phyloP scores from a whole-genome alignment of 148 eudicot species.

The Amaranthus palmeri region DNA sequence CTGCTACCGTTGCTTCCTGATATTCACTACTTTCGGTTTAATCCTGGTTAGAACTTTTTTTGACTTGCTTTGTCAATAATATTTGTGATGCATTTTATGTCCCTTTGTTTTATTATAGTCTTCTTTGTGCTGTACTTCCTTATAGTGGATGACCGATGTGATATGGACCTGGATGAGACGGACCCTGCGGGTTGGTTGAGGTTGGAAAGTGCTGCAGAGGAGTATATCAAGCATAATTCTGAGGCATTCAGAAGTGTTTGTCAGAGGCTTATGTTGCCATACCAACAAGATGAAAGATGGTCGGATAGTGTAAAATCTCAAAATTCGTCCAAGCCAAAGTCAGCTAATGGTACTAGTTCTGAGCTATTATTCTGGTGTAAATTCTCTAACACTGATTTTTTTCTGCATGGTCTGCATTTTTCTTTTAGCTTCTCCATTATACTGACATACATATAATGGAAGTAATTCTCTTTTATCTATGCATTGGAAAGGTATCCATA shows the following conservation, averaged over 20 bases:
- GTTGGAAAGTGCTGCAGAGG: constrained; percentile 83
- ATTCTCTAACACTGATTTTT: neutral
- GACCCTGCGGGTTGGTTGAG: constrained; percentile 87
- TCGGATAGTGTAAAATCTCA: constrained; percentile 47
- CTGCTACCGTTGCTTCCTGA: constrained; percentile 95
- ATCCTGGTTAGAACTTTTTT: constrained; percentile 60
- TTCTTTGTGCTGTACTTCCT: constrained; percentile 7
- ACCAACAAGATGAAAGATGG: constrained; percentile 58
- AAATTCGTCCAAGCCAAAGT: constrained; percentile 40
- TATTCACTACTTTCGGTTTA: constrained; percentile 83
- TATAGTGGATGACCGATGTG: constrained; percentile 97
- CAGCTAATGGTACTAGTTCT: constrained; percentile 36
- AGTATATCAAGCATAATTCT: constrained; percentile 65
- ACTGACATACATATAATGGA: neutral
- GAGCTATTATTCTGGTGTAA: constrained; percentile 1
- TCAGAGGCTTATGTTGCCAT: constrained; percentile 59
- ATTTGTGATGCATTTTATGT: neutral
- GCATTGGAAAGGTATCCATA: neutral
- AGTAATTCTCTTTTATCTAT: neutral
- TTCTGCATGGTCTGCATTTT: neutral
- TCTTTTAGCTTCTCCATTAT: neutral
- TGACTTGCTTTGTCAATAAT: neutral
- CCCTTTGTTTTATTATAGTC: neutral
- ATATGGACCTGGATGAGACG: constrained; percentile 97
- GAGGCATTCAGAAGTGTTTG: constrained; percentile 63